These are phyloP conservation scores for Lepidium didymum DNA, from an alignment of 345 rosid species.

Conservation along the genomic window DNA sequence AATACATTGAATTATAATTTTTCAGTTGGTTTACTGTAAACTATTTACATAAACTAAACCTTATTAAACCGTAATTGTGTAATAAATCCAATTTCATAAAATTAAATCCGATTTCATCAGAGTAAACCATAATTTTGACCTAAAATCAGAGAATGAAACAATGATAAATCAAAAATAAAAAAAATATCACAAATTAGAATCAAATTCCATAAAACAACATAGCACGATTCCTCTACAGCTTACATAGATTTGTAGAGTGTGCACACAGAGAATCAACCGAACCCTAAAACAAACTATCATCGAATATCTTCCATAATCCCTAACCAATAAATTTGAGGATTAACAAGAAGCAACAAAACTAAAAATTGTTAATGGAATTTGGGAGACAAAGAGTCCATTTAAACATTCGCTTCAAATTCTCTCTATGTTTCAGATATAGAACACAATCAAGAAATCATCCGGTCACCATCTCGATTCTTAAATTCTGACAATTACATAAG, in stretches of 20 bases:
- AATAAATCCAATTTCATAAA: too few species aligned
- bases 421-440: background rate
- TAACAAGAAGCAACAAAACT: background rate
- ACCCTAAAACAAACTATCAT: background rate
- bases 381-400: background rate
- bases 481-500: background rate
- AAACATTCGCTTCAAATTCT: background rate
- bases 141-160: background rate
- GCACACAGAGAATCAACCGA: background rate
- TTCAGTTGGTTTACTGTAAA: too few species aligned
- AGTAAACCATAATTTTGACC: too few species aligned
- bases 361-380: background rate
- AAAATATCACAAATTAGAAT: background rate
- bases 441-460: background rate
- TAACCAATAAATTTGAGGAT: background rate
- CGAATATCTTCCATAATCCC: background rate
- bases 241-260: background rate
- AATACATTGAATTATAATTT: too few species aligned
- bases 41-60: too few species aligned
- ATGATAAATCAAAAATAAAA: background rate
- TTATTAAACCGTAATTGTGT: too few species aligned
- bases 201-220: background rate
- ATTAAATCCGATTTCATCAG: too few species aligned
- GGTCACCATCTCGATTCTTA: background rate
- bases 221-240: background rate